A percentile compares a stretch with the other conserved stretches of the same genome.
These are phyloP conservation scores for Sporormia fimetaria DNA, from an alignment of 495 filamentous ascomycete genomes.

Conservation along the genomic window DNA sequence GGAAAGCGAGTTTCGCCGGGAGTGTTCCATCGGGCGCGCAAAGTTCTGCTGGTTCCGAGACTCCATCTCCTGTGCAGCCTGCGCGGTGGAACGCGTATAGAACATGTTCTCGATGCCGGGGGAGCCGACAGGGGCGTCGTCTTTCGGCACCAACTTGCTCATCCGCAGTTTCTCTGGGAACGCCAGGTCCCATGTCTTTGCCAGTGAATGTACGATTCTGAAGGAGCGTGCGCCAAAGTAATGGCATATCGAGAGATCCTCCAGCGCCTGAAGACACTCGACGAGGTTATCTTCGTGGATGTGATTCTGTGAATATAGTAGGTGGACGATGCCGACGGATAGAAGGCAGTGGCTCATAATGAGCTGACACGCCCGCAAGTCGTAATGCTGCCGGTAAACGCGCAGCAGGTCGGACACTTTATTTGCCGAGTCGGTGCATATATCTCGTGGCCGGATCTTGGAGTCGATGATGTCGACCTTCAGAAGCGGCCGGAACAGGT, in stretches of 20 bases:
- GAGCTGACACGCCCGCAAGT: slow-evolving; percentile 44
- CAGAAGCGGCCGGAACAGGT: slow-evolving; percentile 55
- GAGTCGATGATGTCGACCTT: slow-evolving; percentile 48
- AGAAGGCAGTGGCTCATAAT: slow-evolving; percentile 51
- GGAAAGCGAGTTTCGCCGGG: neutral
- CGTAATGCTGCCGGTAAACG: slow-evolving; percentile 49
- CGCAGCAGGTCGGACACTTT: slow-evolving; percentile 46
- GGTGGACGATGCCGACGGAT: slow-evolving; percentile 47
- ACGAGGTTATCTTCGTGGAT: slow-evolving; percentile 17
- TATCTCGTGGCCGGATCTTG: slow-evolving; percentile 48
- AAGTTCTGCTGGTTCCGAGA: neutral
- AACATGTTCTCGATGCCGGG: slow-evolving; percentile 1
- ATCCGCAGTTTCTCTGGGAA: slow-evolving; percentile 22
- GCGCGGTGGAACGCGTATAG: neutral
- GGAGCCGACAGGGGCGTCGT: neutral
- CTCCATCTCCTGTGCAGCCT: neutral
- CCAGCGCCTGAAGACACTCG: slow-evolving; percentile 38
- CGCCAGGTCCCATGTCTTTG: slow-evolving; percentile 45
- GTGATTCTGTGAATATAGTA: slow-evolving; percentile 30
- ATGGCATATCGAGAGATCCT: slow-evolving; percentile 48
- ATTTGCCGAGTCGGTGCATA: slow-evolving; percentile 50
- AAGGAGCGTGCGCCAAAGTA: slow-evolving; percentile 47
- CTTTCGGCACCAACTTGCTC: slow-evolving; percentile 5
- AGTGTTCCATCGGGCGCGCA: neutral
- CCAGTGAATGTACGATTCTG: slow-evolving; percentile 45